Conservation (phyloP, 1,139 yeast genomes). For the Blastobotrys serpentis region DNA sequence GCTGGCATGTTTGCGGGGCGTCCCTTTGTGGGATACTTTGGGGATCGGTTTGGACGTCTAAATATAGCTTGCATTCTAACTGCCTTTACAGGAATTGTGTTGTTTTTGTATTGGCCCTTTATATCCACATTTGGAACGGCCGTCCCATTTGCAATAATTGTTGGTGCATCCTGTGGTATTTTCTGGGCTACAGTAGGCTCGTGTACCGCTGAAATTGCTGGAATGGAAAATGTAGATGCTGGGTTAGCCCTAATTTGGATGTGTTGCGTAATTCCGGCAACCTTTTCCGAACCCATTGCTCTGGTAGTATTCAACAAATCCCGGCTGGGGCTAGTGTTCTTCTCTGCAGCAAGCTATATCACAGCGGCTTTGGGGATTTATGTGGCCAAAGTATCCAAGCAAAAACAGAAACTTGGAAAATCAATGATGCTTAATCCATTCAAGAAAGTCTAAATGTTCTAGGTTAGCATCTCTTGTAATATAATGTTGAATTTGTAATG, state of each 20-base stretch:
- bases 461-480: constrained; percentile 36
- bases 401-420: neutral
- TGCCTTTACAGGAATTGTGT: constrained; percentile 31
- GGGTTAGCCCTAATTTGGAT: constrained; percentile 7
- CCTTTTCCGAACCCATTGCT: constrained; percentile 11
- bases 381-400: constrained; percentile 9
- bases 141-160: constrained; percentile 46
- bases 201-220: constrained; percentile 9
- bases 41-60: constrained; percentile 59
- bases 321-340: constrained; percentile 1
- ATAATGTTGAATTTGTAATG: too few species aligned
- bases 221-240: constrained; percentile 5
- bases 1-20: constrained; percentile 67
- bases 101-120: constrained; percentile 61
- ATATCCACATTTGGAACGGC: constrained; percentile 54
- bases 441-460: constrained; percentile 41
- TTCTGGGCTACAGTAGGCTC: constrained; percentile 30
- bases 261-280: constrained; percentile 4
- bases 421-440: neutral
- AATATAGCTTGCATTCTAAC: constrained; percentile 47
- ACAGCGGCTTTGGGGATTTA: constrained; percentile 3
- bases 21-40: constrained; percentile 57
- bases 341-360: constrained; percentile 3
- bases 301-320: constrained; percentile 8
- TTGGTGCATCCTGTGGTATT: constrained; percentile 54